Conservation (phyloP, 139 green algal species). For the Chlorella vulgaris region DNA sequence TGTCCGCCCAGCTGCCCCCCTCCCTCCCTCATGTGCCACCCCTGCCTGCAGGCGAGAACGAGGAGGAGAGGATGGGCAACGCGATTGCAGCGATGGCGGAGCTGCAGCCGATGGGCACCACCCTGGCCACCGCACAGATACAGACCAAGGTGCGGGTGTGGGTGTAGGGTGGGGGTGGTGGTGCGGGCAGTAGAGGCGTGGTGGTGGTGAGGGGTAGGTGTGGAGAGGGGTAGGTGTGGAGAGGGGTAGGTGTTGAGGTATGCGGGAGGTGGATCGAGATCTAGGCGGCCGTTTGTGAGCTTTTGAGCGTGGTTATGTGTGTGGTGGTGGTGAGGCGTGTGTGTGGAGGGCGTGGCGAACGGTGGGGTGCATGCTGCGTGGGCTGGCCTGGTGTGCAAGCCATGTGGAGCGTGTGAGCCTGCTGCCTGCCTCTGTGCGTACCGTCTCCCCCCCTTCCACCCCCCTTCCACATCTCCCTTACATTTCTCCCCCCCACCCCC, state of each 20-base stretch:
- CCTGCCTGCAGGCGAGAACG: background rate
- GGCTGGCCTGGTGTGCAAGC: no score
- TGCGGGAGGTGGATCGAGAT: no score
- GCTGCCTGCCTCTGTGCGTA: no score
- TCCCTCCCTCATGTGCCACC: background rate
- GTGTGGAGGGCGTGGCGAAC: no score
- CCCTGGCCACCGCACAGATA: constrained; percentile 74
- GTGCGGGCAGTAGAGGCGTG: background rate
- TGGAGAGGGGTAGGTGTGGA: background rate
- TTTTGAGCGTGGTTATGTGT: no score
- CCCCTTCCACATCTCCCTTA: background rate
- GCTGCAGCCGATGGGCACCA: constrained; percentile 70
- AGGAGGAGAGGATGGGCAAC: constrained; percentile 16
- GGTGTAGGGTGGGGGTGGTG: background rate
- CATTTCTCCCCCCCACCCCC: background rate
- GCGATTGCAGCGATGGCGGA: constrained; percentile 19
- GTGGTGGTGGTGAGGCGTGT: no score
- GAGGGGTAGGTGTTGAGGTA: no score
- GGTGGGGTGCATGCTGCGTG: no score
- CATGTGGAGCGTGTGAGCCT: no score
- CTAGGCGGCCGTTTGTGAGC: no score
- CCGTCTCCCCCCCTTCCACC: background rate
- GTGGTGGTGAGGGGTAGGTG: background rate
- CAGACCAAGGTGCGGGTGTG: constrained; percentile 27
- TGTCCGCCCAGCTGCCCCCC: no score